phyloP scores from a whole-genome alignment of 225 moss, liverwort and hornwort species.

The Physcomitrium patens region DNA sequence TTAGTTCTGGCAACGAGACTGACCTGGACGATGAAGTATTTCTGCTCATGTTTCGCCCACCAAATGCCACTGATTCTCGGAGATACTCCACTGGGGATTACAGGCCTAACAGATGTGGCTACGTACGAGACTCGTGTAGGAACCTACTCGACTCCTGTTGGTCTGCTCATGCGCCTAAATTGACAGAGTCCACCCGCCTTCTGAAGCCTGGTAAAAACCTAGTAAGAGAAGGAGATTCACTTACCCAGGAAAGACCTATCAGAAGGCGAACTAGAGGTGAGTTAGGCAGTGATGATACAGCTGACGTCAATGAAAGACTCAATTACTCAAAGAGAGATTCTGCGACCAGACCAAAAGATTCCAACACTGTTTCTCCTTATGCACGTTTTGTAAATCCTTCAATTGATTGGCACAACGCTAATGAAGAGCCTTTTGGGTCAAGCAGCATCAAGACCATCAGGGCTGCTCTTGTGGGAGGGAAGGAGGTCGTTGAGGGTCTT shows the following conservation, averaged over 20 bases:
- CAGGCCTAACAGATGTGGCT: constrained; percentile 32
- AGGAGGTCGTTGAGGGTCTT: constrained; percentile 69
- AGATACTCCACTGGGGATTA: constrained; percentile 39
- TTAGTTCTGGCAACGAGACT: constrained; percentile 71
- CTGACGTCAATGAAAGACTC: constrained; percentile 31
- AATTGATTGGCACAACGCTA: constrained; percentile 54
- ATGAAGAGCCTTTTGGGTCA: constrained; percentile 46
- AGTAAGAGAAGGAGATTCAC: constrained; percentile 50
- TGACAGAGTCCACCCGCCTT: constrained; percentile 40
- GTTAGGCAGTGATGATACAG: constrained; percentile 36
- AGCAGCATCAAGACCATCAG: constrained; percentile 65
- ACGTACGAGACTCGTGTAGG: constrained; percentile 45
- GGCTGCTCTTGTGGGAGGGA: constrained; percentile 63
- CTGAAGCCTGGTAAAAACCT: constrained; percentile 46
- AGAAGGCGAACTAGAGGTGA: constrained; percentile 78
- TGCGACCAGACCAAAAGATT: constrained; percentile 56
- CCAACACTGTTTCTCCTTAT: constrained; percentile 11
- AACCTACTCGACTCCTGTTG: constrained; percentile 40
- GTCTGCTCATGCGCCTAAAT: constrained; percentile 31
- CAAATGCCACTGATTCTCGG: constrained; percentile 37
- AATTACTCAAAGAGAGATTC: constrained; percentile 47
- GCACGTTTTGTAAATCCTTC: constrained; percentile 18
- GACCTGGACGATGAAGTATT: constrained; percentile 61
- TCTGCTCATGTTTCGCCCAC: constrained; percentile 37
- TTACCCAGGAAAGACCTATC: constrained; percentile 62